phyloP scores from a whole-genome alignment of 2,329 filamentous ascomycete species.

The Colletotrichum agaves region DNA sequence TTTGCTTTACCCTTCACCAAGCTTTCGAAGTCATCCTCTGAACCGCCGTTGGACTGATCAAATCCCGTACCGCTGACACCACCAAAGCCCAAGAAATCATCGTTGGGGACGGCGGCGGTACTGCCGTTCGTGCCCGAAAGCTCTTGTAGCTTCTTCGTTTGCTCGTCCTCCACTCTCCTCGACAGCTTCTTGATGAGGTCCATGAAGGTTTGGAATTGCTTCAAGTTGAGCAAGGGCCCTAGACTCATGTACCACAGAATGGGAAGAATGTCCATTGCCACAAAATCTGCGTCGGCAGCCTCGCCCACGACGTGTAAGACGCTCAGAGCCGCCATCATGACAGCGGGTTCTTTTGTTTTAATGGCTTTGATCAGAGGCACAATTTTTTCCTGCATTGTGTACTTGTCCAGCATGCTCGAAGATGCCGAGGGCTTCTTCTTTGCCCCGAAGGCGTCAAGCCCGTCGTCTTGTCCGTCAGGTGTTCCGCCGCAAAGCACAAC shows the following conservation, averaged over 20 bases:
- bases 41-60: constrained; percentile 61
- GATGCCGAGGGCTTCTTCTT: constrained; percentile 71
- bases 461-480: constrained; percentile 69
- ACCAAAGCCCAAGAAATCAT: constrained; percentile 79
- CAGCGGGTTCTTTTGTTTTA: constrained; percentile 97
- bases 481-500: constrained; percentile 87
- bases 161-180: constrained; percentile 85
- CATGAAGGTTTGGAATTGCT: constrained; percentile 93
- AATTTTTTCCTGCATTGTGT: constrained; percentile 98
- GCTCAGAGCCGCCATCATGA: constrained; percentile 92
- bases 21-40: constrained; percentile 83
- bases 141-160: constrained; percentile 88
- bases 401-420: constrained; percentile 91
- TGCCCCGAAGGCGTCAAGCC: constrained; percentile 75
- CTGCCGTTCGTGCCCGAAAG: constrained; percentile 71
- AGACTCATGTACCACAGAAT: constrained; percentile 92
- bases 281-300: constrained; percentile 86
- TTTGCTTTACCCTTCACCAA: constrained; percentile 81
- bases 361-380: constrained; percentile 90
- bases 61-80: constrained; percentile 70
- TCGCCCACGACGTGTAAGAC: constrained; percentile 87
- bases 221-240: constrained; percentile 86
- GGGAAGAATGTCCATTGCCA: constrained; percentile 90
- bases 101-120: constrained; percentile 59
- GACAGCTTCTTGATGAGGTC: constrained; percentile 84